phyloP scores from a whole-genome alignment of 1,284 basidiomycete genomes.

The Cutaneotrichosporon sp. region DNA sequence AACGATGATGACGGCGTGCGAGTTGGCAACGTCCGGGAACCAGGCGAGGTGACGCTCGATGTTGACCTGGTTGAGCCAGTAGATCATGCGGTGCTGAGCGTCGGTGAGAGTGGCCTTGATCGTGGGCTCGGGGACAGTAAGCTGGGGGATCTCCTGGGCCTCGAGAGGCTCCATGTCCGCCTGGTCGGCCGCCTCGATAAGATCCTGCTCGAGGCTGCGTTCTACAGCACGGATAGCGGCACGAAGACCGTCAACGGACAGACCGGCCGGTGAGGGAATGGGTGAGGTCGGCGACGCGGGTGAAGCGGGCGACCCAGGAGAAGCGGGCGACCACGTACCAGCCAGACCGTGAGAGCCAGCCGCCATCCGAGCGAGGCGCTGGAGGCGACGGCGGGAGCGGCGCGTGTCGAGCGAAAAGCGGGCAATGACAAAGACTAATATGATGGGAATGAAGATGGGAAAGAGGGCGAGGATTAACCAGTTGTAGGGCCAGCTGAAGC shows the following conservation, averaged over 20 bases:
- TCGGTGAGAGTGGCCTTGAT: constrained; percentile 30
- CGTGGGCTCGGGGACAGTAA: background rate
- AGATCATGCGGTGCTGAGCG: constrained; percentile 35
- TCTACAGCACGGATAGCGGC: constrained; percentile 34
- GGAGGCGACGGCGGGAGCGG: constrained; percentile 29
- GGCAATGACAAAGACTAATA: constrained; percentile 48
- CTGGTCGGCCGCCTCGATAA: constrained; percentile 26
- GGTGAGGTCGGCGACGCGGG: background rate
- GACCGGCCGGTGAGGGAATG: constrained; percentile 3
- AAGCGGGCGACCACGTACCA: background rate
- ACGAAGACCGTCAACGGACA: constrained; percentile 32
- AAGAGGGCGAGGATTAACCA: constrained; percentile 64
- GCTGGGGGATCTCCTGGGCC: background rate
- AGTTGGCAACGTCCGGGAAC: constrained; percentile 40
- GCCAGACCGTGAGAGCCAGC: background rate
- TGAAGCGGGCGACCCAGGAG: too few species aligned
- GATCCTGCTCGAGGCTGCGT: constrained; percentile 31
- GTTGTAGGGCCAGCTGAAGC: constrained; percentile 65
- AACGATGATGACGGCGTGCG: constrained; percentile 41
- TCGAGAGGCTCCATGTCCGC: constrained; percentile 4
- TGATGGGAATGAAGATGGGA: constrained; percentile 52
- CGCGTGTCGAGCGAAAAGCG: constrained; percentile 34
- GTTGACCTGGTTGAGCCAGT: constrained; percentile 36
- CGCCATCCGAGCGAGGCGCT: constrained; percentile 24
- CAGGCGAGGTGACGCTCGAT: constrained; percentile 37